Base-by-base conservation (phyloP, 345 rosid genomes). In the Noccaea bulbosa region DNA sequence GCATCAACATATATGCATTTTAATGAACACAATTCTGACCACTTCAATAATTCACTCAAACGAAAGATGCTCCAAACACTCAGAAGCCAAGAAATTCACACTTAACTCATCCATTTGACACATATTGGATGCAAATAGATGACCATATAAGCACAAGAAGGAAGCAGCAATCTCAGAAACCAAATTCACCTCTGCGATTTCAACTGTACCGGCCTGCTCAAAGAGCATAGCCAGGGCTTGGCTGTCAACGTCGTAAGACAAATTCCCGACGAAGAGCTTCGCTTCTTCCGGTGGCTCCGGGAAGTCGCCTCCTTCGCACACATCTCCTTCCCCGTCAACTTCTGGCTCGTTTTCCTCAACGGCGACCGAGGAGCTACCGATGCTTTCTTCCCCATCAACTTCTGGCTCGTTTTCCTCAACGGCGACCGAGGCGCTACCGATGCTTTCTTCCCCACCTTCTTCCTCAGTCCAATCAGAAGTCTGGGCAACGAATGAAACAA, bases 171-270 rank as follows among this genome's bases (percentile, higher is more conserved):
- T 1, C 2, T 34, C 14, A 55, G n/a, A 55, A 20, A 5, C 35
- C 16, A 62, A 5, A 37, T 1, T 78, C 55, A 93, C 98, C 97
- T 90, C 97, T 7, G 98, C 86, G 81, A 91, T 83, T 74, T 93
- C 98, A 63, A 93, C 98, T 48, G 88, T 86, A 39, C 98, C 98
- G 65, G 94, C 88, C 74, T 85, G 77, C 78, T 93, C 88, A 75
- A 93, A 91, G 62, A 90, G 80, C 94, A 80, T 79, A 59, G 98
- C 97, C 78, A 93, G 72, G 52, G 77, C 83, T 79, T 87, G 81
- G 38, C 97, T 93, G 53, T 88, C 94, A 47, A 93, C 83, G 58
- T 91, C 96, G 67, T 67, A 88, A 5, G 97, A 79, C 80, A 93
- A 84, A 48, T 90, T 90, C 40, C 96, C 98, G 3, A 93, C 97